Conservation (phyloP, 768 basidiomycete genomes). For the Mycena rosella region DNA sequence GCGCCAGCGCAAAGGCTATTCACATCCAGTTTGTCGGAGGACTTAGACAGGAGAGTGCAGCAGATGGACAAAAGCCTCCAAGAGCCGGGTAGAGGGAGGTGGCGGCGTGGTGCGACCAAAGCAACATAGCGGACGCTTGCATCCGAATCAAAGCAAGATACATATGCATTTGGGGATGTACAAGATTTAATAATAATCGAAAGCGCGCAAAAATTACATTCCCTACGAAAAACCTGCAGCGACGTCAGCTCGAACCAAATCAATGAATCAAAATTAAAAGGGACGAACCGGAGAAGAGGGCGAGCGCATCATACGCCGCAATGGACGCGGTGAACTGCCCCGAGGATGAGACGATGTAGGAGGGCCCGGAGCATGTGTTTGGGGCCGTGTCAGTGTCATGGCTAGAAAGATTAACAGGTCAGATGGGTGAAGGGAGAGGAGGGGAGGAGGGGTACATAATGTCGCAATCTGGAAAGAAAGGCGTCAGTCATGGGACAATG, state of each 20-base stretch:
- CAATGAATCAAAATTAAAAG: constrained; percentile 9
- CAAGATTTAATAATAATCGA: constrained; percentile 16
- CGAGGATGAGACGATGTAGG: constrained; percentile 23
- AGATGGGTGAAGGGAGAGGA: constrained; percentile 7
- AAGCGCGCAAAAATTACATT: constrained; percentile 11
- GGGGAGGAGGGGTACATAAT: constrained; percentile 16
- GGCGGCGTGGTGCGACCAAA: not conserved
- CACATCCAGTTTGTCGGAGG: not conserved
- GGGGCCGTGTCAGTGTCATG: constrained; percentile 27
- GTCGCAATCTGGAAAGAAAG: constrained; percentile 26
- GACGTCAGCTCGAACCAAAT: constrained; percentile 17
- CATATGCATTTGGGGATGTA: constrained; percentile 19
- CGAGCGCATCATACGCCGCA: constrained; percentile 27
- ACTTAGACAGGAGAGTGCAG: constrained; percentile 6
- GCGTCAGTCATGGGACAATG: constrained; percentile 12
- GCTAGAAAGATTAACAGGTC: constrained; percentile 14
- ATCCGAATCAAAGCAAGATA: constrained; percentile 15
- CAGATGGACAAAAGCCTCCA: constrained; percentile 7
- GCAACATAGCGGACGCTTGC: not conserved
- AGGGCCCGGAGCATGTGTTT: constrained; percentile 26
- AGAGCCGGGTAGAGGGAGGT: not conserved
- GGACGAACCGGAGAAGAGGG: constrained; percentile 25
- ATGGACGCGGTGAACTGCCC: constrained; percentile 29
- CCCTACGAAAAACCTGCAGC: constrained; percentile 21
- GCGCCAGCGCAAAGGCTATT: constrained; percentile 68